A percentile compares a stretch with the other conserved stretches of the same genome.
Evolutionary conservation across 306 rosid genomes (phyloP).

Genomic region (Cucurbita pepo): DNA sequence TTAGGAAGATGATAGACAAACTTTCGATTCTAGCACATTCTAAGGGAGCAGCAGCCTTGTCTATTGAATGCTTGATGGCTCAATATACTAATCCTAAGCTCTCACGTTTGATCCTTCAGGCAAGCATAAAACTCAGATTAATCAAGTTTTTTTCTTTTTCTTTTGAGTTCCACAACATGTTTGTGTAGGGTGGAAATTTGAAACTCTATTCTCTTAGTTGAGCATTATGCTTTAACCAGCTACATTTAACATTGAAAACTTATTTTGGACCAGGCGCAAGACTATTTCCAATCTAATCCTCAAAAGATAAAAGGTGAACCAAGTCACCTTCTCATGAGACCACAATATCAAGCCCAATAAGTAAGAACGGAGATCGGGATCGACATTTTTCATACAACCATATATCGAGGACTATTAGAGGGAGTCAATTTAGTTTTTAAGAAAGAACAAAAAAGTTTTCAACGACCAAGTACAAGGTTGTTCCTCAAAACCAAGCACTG

Average conservation of each 20-base stretch:
- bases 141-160: too few species aligned
- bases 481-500: not conserved
- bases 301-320: not conserved
- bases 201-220: not conserved
- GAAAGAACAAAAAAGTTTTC: not conserved
- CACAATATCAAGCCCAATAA: not conserved
- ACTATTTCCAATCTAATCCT: not conserved
- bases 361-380: not conserved
- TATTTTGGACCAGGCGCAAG: not conserved
- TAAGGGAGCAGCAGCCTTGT: not conserved
- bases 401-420: not conserved
- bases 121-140: not conserved
- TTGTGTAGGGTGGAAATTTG: not conserved
- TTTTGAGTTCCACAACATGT: not conserved
- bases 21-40: not conserved
- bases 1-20: not conserved
- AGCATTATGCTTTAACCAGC: too few species aligned
- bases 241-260: not conserved
- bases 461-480: not conserved
- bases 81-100: not conserved
- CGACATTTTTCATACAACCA: not conserved
- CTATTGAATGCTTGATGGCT: not conserved
- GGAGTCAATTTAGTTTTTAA: not conserved
- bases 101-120: not conserved
- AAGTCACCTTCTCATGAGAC: not conserved